These are phyloP conservation scores for Bonia amplexicaulis DNA, from an alignment of 176 grass and related monocot genomes.

Conservation along the genomic window DNA sequence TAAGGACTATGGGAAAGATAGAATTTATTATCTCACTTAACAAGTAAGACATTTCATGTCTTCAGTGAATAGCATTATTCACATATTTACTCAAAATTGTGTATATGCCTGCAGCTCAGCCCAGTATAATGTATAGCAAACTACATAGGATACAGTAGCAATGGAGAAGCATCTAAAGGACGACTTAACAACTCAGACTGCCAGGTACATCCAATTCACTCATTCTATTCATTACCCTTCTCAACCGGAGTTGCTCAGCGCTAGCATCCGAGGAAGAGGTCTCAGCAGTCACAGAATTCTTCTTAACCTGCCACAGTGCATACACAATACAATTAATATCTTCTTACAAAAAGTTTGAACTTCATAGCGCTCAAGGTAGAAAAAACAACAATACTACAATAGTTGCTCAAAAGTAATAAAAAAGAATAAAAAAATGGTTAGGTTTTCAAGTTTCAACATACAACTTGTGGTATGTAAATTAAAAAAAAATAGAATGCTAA, in stretches of 20 bases:
- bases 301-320: slow-evolving; percentile 53
- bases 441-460: background rate
- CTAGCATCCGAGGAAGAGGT: slow-evolving; percentile 17
- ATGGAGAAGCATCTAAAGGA: background rate
- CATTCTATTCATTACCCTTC: slow-evolving; percentile 52
- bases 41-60: background rate
- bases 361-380: background rate
- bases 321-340: background rate
- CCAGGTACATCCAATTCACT: background rate
- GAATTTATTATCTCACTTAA: background rate
- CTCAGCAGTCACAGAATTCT: slow-evolving; percentile 24
- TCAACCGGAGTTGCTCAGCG: slow-evolving; percentile 34
- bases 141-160: background rate
- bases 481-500: background rate
- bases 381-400: background rate
- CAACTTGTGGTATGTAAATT: background rate
- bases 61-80: background rate
- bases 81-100: background rate
- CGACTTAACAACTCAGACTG: background rate
- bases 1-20: background rate
- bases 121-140: background rate
- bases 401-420: background rate
- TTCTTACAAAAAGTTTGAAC: background rate
- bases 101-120: background rate
- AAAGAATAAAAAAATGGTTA: background rate